Conservation (phyloP, 805 yeast genomes). For the Huiozyma sinensis region DNA sequence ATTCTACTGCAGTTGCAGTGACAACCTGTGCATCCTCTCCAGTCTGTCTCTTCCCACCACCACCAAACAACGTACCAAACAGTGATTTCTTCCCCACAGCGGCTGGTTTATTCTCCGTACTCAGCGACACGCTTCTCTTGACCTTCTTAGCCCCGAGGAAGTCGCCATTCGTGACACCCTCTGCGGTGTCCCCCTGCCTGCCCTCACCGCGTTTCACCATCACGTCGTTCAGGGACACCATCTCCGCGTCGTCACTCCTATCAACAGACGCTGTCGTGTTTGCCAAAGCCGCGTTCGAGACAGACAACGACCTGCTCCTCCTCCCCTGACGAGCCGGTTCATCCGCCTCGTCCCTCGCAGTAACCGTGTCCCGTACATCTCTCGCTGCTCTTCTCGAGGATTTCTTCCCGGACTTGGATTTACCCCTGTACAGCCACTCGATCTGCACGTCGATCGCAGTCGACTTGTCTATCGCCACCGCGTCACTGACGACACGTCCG, state of each 20-base stretch:
- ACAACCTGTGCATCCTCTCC: background rate
- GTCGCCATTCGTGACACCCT: background rate
- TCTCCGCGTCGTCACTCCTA: background rate
- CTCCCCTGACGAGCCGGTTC: background rate
- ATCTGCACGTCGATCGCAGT: slow-evolving; percentile 49
- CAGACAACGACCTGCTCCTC: slow-evolving; percentile 16
- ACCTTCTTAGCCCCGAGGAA: background rate
- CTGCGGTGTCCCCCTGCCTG: background rate
- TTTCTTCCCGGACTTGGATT: slow-evolving; percentile 27
- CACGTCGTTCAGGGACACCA: background rate
- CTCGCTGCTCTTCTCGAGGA: background rate
- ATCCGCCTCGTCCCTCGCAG: background rate
- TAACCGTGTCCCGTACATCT: background rate
- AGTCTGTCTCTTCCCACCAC: slow-evolving; percentile 7
- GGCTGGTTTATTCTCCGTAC: background rate
- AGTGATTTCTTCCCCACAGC: slow-evolving; percentile 15
- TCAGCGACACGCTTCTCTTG: slow-evolving; percentile 13
- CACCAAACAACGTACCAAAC: slow-evolving; percentile 21
- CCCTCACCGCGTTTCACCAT: background rate
- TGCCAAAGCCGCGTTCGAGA: slow-evolving; percentile 12
- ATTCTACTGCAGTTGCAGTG: background rate
- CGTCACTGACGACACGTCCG: too few species aligned
- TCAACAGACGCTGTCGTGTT: background rate
- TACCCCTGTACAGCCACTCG: slow-evolving; percentile 74
- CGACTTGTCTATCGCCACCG: background rate